Percentiles rank a stretch among this genome's conserved stretches.
Conservation (phyloP, 202 grass and related monocot species). For the Schoenoplectus triqueter region DNA sequence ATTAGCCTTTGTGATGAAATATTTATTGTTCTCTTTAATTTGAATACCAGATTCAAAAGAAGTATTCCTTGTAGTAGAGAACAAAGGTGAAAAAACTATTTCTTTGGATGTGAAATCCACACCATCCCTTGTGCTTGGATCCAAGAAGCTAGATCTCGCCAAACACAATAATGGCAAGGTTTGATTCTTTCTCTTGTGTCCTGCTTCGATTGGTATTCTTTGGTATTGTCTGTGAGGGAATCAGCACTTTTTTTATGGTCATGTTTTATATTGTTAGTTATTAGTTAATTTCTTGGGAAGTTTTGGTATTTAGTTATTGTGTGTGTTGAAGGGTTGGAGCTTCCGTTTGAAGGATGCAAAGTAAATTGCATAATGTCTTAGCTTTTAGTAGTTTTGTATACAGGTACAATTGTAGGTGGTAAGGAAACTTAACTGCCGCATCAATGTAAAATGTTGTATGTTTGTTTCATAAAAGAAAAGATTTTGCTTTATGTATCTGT, state of each 20-base stretch:
- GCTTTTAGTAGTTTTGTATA: background rate
- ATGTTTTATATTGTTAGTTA: slow-evolving; percentile 24
- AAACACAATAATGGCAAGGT: slow-evolving; percentile 52
- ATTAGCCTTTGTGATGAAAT: background rate
- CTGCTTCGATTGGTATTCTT: background rate
- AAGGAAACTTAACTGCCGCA: background rate
- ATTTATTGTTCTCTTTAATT: slow-evolving; percentile 32
- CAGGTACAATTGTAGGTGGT: background rate
- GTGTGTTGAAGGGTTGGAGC: background rate
- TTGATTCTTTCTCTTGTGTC: slow-evolving; percentile 12
- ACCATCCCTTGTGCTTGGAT: slow-evolving; percentile 38
- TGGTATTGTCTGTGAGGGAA: background rate
- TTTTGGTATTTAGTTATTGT: background rate
- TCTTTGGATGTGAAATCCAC: slow-evolving; percentile 43
- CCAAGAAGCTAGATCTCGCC: background rate
- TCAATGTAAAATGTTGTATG: background rate
- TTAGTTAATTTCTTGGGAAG: background rate
- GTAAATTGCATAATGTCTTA: slow-evolving; percentile 4
- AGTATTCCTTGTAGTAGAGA: slow-evolving; percentile 53
- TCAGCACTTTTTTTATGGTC: background rate
- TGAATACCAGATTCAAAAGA: slow-evolving; percentile 52
- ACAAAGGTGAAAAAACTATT: slow-evolving; percentile 52
- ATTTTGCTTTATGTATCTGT: background rate
- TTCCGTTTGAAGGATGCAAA: background rate
- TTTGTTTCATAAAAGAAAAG: background rate